Conservation (phyloP, 2,329 filamentous ascomycete genomes). For the Cytospora piceae region DNA sequence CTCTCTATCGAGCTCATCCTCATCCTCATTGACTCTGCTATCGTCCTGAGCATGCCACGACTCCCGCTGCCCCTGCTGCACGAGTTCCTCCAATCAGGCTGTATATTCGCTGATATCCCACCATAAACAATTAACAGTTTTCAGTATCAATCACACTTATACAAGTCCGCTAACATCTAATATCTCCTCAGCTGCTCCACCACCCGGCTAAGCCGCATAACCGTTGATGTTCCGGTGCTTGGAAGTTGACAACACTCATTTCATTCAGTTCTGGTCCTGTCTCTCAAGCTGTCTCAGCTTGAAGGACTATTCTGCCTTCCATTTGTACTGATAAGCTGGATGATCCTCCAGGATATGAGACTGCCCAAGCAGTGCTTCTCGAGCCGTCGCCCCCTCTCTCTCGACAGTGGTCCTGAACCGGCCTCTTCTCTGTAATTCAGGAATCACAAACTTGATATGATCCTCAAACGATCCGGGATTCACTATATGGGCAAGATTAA, state of each 20-base stretch:
- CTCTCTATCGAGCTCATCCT: no score
- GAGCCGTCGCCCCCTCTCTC: not conserved
- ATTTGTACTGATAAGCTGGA: not conserved
- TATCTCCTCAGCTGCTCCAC: no score
- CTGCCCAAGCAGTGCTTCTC: not conserved
- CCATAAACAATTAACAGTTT: no score
- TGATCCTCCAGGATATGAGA: not conserved
- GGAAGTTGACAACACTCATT: not conserved
- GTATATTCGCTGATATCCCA: no score
- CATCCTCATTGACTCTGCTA: no score
- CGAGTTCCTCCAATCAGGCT: no score
- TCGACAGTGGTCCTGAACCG: not conserved
- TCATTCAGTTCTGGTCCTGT: not conserved
- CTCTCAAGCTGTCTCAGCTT: not conserved
- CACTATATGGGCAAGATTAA: conserved; percentile 30
- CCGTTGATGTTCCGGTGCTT: no score
- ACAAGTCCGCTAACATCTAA: no score
- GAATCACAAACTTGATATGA: conserved; percentile 34
- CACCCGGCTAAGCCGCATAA: no score
- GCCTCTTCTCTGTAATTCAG: conserved; percentile 21
- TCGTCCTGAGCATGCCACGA: no score
- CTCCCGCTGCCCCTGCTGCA: no score
- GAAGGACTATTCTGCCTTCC: not conserved
- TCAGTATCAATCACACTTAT: no score
- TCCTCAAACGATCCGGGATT: conserved; percentile 27